Evolutionary conservation across 2,329 filamentous ascomycete genomes (phyloP), one percentile per base, ranked within the genome.

Genomic region (Colletotrichum coccodes): DNA sequence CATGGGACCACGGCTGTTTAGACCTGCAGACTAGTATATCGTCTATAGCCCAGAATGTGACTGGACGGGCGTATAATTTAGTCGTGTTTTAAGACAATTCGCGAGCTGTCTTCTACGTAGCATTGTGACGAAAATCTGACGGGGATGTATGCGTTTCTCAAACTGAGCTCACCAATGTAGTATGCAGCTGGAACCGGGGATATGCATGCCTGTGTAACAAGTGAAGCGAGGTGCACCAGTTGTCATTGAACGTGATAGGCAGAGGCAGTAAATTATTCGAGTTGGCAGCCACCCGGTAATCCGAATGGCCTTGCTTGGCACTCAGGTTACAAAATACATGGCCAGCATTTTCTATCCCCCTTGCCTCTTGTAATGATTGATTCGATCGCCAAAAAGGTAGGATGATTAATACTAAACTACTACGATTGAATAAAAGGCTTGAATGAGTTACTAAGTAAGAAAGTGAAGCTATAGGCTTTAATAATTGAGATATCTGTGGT

Each of bases 21-120:
- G 64, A 62, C 63, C 57, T 70, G 67, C 42, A 59, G 38, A 63
- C 18, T 70, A 68, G 28, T 53, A 68, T 40, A 53, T 70, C 53
- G 46, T 68, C 57, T 47, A 34, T 34, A 44, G 57, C 58, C 50
- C 42, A 61, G 46, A 59, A 14, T 36, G 26, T 32, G 16, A 52
- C 40, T 70, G 44, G 36, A 18, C 28, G 57, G 57, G 46, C 52
- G 50, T 62, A 57, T 52, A 68, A 68, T 59, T 6, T 47, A 54
- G 59, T 61, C 46, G 32, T 21, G 16, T 36, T 47, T 47, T 36
- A 21, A 34, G 14, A 34, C 8, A n/a, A n/a, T 8, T 32, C 9
- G n/a, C 12, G 21, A 21, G n/a, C 44, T 23, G 26, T 23, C 44
- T 47, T 23, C 4, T 6, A 26, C 23, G 21, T 23, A 11, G 7